These are phyloP conservation scores for Pelargonium myrrhifolium DNA, from an alignment of 441 rosid genomes.

Conservation along the genomic window DNA sequence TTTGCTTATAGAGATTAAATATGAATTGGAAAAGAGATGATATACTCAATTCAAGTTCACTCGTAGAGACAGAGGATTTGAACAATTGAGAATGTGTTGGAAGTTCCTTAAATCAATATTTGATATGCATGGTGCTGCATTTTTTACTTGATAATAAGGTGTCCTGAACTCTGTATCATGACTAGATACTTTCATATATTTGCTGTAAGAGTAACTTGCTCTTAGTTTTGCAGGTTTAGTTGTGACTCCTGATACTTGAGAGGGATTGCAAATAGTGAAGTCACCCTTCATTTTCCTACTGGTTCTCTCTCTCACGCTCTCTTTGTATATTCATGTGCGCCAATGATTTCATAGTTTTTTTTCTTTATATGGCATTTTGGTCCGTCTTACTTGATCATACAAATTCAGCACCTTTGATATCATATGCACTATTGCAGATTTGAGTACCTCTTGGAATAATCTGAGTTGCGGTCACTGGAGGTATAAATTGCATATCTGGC, in stretches of 20 bases:
- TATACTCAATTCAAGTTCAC: background rate
- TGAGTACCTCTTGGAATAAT: slow-evolving; percentile 7
- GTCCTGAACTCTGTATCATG: too few species aligned
- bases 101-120: background rate
- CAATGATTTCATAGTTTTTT: background rate
- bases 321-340: background rate
- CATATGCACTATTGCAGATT: slow-evolving; percentile 14
- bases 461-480: slow-evolving; percentile 5
- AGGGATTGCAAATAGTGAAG: slow-evolving; percentile 1
- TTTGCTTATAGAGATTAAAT: too few species aligned
- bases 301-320: background rate
- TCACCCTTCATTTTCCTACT: background rate
- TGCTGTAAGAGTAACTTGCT: background rate
- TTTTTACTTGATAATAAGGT: too few species aligned
- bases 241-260: background rate
- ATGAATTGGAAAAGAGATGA: too few species aligned
- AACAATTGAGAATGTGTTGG: slow-evolving; percentile 1
- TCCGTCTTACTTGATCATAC: background rate
- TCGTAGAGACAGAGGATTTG: background rate
- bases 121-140: background rate
- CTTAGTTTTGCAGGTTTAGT: slow-evolving; percentile 1
- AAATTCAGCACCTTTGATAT: background rate
- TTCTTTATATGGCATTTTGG: background rate
- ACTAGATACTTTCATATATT: too few species aligned
- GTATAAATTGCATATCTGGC: slow-evolving; percentile 5